Base-by-base conservation (phyloP, 768 basidiomycete species). In the Bullera alba region DNA sequence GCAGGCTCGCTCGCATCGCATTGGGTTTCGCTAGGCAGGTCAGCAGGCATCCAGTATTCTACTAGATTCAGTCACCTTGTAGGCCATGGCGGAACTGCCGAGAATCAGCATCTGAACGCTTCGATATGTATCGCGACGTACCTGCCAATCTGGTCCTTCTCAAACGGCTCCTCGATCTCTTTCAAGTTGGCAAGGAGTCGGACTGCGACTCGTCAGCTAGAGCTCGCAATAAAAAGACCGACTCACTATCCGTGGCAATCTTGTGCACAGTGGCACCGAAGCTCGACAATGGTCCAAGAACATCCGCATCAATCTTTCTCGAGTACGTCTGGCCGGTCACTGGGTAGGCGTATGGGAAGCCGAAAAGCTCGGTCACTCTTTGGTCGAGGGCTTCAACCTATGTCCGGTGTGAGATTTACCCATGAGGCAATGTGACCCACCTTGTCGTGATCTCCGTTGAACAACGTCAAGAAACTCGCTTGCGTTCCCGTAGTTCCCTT, bases 401-500 rank as follows among this genome's bases (percentile, higher is more conserved):
- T 52, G 29, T 27, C 10, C 21, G 21, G 21, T 10, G 28, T 26
- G 10, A 43, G 27, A 25, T 43, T 14, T 43, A 6, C 26, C 42
- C 19, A 26, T 10, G n/a, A n/a, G n/a, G 19, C 8, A 7, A 12
- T 25, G 7, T 22, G 2, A 28, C 67, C 14, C 36, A 83, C 86
- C 78, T 97, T 97, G 56, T 81, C 81, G 71, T 99, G 92, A 70
- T 96, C 84, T 0, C 92, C 92, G 53, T 96, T 86, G 65, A 99
- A 97, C 27, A 99, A 76, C 0, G 90, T 77, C 48, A 97, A 77
- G 77, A 97, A 99, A 60, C 87, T 90, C 3, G 88, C 95, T 72
- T 97, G 95, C 0, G 95, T 97, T 7, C 95, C 95, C 0, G 95
- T 99, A 0, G 95, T 97, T n/a, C 95, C 95, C 74, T 99, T 99